Percentiles rank a stretch among this genome's conserved stretches.
Conservation (phyloP, 169 alveolate species). For the Sarcocystis neurona region DNA sequence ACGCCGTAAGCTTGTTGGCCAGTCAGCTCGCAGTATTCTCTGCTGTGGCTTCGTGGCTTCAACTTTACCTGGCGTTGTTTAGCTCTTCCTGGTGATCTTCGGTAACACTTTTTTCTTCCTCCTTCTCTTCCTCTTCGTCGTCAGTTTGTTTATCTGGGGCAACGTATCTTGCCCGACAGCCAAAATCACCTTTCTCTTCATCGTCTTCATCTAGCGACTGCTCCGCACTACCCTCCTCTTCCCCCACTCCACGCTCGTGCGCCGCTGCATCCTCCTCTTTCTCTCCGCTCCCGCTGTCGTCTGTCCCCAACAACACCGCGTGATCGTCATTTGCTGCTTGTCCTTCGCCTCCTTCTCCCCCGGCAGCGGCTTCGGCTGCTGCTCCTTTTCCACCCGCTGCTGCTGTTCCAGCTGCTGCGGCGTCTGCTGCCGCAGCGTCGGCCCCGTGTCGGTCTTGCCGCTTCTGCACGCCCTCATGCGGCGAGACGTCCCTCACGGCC, state of each 20-base stretch:
- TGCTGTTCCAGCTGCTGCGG: constrained; percentile 19
- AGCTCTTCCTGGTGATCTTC: not conserved
- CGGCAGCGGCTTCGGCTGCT: not conserved
- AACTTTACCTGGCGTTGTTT: not conserved
- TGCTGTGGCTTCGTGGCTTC: too few species aligned
- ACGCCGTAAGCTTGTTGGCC: too few species aligned
- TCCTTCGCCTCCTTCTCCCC: not conserved
- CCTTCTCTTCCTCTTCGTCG: not conserved
- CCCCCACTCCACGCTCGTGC: not conserved
- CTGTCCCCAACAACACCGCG: not conserved
- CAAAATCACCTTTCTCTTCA: not conserved
- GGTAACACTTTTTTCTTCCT: not conserved
- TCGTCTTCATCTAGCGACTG: not conserved
- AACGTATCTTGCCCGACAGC: not conserved
- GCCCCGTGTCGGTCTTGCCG: not conserved
- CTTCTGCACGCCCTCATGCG: not conserved
- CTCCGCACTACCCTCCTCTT: too few species aligned
- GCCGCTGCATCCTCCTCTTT: not conserved
- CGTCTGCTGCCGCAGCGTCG: not conserved
- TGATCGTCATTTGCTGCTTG: not conserved
- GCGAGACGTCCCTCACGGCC: not conserved
- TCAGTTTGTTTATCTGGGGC: constrained; percentile 7
- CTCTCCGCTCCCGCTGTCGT: not conserved
- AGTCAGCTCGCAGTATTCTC: too few species aligned
- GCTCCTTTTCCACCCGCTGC: not conserved